Conservation (phyloP, 139 green algal species). For the Gonium pectorale region DNA sequence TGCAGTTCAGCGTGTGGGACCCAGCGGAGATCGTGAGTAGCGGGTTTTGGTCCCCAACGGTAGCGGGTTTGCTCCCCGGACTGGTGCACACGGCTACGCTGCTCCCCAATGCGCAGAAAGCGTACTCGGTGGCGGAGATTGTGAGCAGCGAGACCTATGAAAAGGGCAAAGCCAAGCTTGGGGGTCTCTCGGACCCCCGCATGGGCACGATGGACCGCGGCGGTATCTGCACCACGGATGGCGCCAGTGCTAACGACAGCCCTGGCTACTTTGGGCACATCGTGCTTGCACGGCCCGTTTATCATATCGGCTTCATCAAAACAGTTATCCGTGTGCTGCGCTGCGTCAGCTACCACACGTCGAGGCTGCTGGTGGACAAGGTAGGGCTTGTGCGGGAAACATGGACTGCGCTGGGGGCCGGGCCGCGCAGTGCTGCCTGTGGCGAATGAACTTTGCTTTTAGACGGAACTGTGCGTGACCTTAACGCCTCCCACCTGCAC, state of each 20-base stretch:
- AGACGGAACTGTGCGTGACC: no score
- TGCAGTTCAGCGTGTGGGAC: conserved; percentile 97
- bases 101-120: conserved; percentile 82
- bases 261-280: conserved; percentile 99
- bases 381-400: conserved; percentile 49
- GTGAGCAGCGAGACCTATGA: conserved; percentile 91
- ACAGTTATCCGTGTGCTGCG: conserved; percentile 94
- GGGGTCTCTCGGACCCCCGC: conserved; percentile 91
- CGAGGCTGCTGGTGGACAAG: conserved; percentile 89
- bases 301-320: conserved; percentile 96
- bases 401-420: neutral
- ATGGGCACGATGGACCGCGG: conserved; percentile 94
- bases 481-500: no score
- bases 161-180: conserved; percentile 87
- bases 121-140: conserved; percentile 93
- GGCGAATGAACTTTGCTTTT: no score
- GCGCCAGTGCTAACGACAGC: conserved; percentile 82
- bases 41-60: neutral
- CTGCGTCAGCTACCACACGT: conserved; percentile 95
- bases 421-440: neutral
- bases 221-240: conserved; percentile 87
- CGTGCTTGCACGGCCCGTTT: conserved; percentile 96
- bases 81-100: no score
- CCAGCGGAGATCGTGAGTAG: conserved; percentile 96
- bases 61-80: no score